Percentiles rank a stretch among this genome's conserved stretches.
Conservation (phyloP, 2,329 filamentous ascomycete species). For the Dactylellina leptospora region DNA sequence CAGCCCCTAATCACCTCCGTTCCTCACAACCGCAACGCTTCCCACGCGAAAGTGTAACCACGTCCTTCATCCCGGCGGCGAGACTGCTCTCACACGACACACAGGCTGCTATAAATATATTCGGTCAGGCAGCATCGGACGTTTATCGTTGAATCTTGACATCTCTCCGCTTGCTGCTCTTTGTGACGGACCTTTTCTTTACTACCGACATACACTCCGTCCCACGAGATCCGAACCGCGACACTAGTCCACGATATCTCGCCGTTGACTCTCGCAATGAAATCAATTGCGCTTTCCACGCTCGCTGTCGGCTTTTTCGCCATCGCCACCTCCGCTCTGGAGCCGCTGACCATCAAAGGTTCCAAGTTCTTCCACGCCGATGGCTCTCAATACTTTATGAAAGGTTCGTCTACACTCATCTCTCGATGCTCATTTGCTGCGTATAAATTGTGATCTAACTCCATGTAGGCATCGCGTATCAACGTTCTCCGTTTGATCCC, state of each 20-base stretch:
- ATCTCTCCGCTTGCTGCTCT: neutral
- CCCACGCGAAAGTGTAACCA: neutral
- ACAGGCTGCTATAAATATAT: neutral
- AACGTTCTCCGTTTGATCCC: constrained; percentile 73
- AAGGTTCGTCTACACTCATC: constrained; percentile 66
- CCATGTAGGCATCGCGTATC: constrained; percentile 76
- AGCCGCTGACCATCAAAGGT: constrained; percentile 51
- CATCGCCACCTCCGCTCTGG: constrained; percentile 23
- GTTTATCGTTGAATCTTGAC: too few relatives aligned
- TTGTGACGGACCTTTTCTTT: neutral
- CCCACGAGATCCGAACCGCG: constrained; percentile 3
- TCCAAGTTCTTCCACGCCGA: constrained; percentile 82
- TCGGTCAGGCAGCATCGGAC: too few relatives aligned
- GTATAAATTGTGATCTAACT: constrained; percentile 29
- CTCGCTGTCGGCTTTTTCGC: constrained; percentile 24
- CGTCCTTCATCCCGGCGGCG: constrained; percentile 8
- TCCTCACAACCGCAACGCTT: neutral
- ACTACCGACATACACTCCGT: neutral
- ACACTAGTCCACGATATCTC: neutral
- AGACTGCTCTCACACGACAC: neutral
- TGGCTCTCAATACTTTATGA: constrained; percentile 83
- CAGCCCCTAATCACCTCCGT: neutral
- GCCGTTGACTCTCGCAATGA: constrained; percentile 18
- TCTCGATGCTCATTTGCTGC: neutral
- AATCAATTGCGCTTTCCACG: constrained; percentile 7